phyloP scores from a whole-genome alignment of 768 basidiomycete genomes.

The Wakefieldia striispora region DNA sequence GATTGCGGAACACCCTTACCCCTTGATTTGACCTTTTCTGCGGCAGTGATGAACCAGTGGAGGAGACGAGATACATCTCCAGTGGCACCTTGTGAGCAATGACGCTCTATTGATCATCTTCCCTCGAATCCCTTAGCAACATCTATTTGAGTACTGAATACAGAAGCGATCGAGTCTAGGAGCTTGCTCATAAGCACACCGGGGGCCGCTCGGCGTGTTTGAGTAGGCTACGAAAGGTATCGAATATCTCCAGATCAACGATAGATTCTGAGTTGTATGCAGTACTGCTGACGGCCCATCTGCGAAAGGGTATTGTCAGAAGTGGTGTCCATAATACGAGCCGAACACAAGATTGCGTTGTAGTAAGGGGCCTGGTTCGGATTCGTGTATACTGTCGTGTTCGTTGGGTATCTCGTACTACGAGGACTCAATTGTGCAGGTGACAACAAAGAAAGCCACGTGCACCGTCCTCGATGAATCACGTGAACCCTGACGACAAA shows the following conservation, averaged over 20 bases:
- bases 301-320: conserved; percentile 29
- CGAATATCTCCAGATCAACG: conserved; percentile 65
- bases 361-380: conserved; percentile 51
- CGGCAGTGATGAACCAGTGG: conserved; percentile 79
- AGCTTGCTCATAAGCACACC: conserved; percentile 76
- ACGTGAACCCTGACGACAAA: conserved; percentile 33
- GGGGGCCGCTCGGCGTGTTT: conserved; percentile 68
- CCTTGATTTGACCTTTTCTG: conserved; percentile 68
- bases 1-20: conserved; percentile 46
- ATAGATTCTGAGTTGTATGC: no score
- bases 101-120: conserved; percentile 63
- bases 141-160: conserved; percentile 70
- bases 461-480: conserved; percentile 41
- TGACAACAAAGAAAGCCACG: no score
- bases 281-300: conserved; percentile 79
- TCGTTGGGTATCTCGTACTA: conserved; percentile 77
- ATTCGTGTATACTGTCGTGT: conserved; percentile 56
- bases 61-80: conserved; percentile 93
- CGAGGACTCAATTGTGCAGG: no score
- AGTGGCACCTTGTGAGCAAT: conserved; percentile 68
- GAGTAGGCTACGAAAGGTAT: conserved; percentile 77
- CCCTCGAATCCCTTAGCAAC: conserved; percentile 66
- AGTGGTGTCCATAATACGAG: background rate
- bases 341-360: conserved; percentile 28
- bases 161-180: conserved; percentile 82